Base-by-base conservation (phyloP, 2,329 filamentous ascomycete species). In the Alternaria brassicicola region DNA sequence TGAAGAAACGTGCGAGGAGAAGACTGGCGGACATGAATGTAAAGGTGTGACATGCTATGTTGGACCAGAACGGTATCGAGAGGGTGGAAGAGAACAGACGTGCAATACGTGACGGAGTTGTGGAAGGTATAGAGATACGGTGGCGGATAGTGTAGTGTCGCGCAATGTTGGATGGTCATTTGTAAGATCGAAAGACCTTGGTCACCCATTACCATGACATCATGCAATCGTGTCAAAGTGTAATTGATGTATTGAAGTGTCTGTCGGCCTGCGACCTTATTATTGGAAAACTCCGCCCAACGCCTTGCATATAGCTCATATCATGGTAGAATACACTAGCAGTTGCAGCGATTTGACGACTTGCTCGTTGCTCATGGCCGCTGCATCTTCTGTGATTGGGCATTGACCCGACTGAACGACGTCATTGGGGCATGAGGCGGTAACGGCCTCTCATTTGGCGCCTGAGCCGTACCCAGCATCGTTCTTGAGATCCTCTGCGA, bases 381-480 rank as follows among this genome's bases (percentile, higher is more conserved):
- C 35, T 28, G 25, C 28, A 31, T 43, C 10, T 7, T 25, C 25
- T 43, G 17, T 1, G 36, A 15, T 19, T 4, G n/a, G 17, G 25
- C 1, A n/a, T 42, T 15, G 15, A 5, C 4, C 17, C 15, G 19
- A 15, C 25, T 15, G 17, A 33, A 28, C 23, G 36, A 17, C 13
- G 17, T 38, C 30, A 21, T 21, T n/a, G 21, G 13, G 12, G 21
- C 10, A 8, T 35, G 17, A 50, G 26, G 43, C 12, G 21, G 28
- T 30, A 48, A 50, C 23, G 21, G 15, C 43, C 43, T 46, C 28
- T 33, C 21, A 47, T 47, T 70, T 62, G 3, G 52, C 19, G 1
- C 62, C 66, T 19, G 66, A 68, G 15, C 59, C 61, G 58, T 77
- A 76, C 1, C 74, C 74, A 6, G 58, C 61, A 38, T 67, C 58